These are phyloP conservation scores for Trichoderma arundinaceum DNA, from an alignment of 2,329 filamentous ascomycete species.

Conservation along the genomic window DNA sequence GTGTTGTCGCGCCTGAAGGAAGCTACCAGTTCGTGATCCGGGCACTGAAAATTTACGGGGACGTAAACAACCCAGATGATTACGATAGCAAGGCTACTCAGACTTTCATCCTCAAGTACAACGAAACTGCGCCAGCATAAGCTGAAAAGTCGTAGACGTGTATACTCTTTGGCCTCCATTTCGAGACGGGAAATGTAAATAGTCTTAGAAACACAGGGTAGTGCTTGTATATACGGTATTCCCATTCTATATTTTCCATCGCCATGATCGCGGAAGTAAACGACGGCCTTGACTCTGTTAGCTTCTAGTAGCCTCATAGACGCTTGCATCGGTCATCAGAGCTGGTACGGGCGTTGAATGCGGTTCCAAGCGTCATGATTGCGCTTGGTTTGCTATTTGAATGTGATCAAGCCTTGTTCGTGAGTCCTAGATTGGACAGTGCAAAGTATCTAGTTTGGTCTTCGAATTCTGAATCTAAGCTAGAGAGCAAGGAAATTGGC, in stretches of 20 bases:
- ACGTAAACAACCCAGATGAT: slow-evolving; percentile 6
- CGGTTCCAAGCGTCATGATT: no score
- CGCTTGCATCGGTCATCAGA: no score
- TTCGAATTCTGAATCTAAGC: no score
- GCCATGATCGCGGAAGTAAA: no score
- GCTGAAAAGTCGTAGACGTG: neutral
- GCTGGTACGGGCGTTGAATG: no score
- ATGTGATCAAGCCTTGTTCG: no score
- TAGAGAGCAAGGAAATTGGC: no score
- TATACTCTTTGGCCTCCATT: neutral
- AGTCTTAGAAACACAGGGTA: neutral
- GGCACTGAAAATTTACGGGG: slow-evolving; percentile 11
- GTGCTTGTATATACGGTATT: neutral
- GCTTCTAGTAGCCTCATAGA: no score
- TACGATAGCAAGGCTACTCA: slow-evolving; percentile 17
- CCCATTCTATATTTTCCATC: neutral
- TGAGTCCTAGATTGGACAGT: no score
- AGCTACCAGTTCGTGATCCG: slow-evolving; percentile 8
- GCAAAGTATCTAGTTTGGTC: no score
- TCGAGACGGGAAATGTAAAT: neutral
- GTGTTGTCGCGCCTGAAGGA: neutral
- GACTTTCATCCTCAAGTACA: slow-evolving; percentile 11
- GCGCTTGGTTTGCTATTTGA: no score
- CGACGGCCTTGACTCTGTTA: no score
- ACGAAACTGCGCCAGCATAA: neutral